Evolutionary conservation across 2,329 filamentous ascomycete species (phyloP), one percentile per base, ranked within the genome.

Genomic region (Calonectria ilicicola): DNA sequence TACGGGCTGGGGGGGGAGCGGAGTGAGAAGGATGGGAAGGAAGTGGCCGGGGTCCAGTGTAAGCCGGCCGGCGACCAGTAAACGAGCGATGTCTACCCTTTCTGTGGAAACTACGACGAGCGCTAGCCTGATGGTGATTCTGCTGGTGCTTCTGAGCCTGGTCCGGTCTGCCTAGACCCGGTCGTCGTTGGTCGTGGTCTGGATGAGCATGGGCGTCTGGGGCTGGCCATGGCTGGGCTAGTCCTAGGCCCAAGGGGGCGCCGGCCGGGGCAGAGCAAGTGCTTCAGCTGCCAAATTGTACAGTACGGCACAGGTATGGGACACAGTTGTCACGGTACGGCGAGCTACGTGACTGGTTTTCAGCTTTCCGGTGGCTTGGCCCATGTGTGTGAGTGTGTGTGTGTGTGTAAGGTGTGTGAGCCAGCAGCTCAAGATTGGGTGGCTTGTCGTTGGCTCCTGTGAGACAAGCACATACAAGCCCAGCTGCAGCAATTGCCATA

Each of bases 71-170:
- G 35, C 38, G 42, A 15, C 42, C 53, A 67, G 38, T 42, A 53
- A 56, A 66, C 32, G 63, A 71, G 19, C 27, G 65, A 23, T 29
- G 51, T 21, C 53, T 21, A 53, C 65, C 64, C 46, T 64, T 71
- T 46, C 69, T 67, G 63, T 51, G 69, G 69, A 66, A 71, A 67
- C 69, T 47, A 53, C 35, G n/a, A 56, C 56, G 29, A 68, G 69
- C 64, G 58, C 69, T 71, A 71, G 64, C 42, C 49, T 38, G 49
- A n/a, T 68, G 53, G 51, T 60, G 68, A 49, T 58, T 26, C 62
- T 46, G 68, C 44, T 56, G 68, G 38, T 49, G 58, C 23, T 69
- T 60, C 56, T 27, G 42, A 68, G 58, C 49, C 38, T 60, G 49
- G 67, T 32, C 32, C 56, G 49, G 67, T 32, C 21, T 40, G 63